These are phyloP conservation scores for Panicum virgatum DNA, from an alignment of 202 grass and related monocot genomes.

Conservation along the genomic window DNA sequence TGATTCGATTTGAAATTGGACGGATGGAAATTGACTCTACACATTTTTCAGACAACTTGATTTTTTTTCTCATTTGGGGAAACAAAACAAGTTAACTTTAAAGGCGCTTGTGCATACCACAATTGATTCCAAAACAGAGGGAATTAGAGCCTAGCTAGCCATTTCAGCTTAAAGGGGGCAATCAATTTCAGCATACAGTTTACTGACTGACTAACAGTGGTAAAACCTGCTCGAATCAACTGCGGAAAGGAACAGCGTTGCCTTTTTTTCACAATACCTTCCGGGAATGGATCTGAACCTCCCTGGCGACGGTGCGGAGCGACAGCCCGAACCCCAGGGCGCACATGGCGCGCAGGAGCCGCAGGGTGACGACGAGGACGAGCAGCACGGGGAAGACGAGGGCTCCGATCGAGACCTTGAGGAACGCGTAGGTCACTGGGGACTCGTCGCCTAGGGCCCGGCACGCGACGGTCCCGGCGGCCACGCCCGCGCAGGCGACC, in stretches of 20 bases:
- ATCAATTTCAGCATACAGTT: not conserved
- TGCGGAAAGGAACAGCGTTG: not conserved
- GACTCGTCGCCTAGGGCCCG: not conserved
- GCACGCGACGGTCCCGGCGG: not conserved
- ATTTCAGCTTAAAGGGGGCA: not conserved
- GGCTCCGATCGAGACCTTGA: not conserved
- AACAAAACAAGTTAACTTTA: not conserved
- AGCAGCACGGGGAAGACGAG: not conserved
- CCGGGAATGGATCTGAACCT: conserved; percentile 4
- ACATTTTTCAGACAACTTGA: not conserved
- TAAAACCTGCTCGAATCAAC: not conserved
- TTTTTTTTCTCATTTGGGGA: too few species aligned
- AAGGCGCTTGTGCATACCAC: not conserved
- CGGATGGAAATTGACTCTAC: not conserved
- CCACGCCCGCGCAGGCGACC: not conserved
- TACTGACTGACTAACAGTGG: not conserved
- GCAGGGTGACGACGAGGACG: conserved; percentile 9
- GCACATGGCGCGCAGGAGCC: conserved; percentile 5
- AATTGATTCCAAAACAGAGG: not conserved
- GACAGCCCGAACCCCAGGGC: not conserved
- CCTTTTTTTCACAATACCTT: not conserved
- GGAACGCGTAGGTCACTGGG: not conserved
- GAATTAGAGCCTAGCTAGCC: not conserved
- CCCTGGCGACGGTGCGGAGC: not conserved
- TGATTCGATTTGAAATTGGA: not conserved